Percentiles rank a stretch among this genome's conserved stretches.
Conservation (phyloP, 768 basidiomycete genomes). For the Tylopilus subfusipes region DNA sequence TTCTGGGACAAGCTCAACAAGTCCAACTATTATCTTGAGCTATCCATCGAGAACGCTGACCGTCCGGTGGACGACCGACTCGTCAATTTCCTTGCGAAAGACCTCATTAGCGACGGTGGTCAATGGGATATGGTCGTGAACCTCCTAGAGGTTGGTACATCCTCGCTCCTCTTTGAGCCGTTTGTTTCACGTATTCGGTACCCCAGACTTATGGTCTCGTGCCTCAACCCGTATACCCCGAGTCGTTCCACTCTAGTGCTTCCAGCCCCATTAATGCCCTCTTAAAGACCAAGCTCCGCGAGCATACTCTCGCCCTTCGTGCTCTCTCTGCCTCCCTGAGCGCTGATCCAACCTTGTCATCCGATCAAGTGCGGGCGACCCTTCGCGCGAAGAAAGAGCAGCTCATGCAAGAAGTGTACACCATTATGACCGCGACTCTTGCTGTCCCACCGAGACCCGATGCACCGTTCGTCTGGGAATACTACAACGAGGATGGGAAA, state of each 20-base stretch:
- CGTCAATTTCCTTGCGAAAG: slow-evolving; percentile 68
- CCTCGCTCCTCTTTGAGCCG: neutral
- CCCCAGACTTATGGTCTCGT: slow-evolving; percentile 76
- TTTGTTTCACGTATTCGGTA: slow-evolving; percentile 29
- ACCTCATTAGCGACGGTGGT: slow-evolving; percentile 87
- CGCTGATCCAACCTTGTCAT: slow-evolving; percentile 40
- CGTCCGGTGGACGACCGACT: slow-evolving; percentile 80
- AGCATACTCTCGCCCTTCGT: slow-evolving; percentile 83
- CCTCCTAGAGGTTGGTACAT: slow-evolving; percentile 48
- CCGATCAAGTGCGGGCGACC: slow-evolving; percentile 45
- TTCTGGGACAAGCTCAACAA: slow-evolving; percentile 98
- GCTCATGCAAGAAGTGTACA: slow-evolving; percentile 80
- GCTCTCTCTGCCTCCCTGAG: slow-evolving; percentile 52
- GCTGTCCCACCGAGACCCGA: slow-evolving; percentile 80
- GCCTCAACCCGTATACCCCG: slow-evolving; percentile 78
- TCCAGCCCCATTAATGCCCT: slow-evolving; percentile 71
- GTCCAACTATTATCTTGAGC: slow-evolving; percentile 83
- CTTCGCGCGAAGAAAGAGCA: slow-evolving; percentile 83
- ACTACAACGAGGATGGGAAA: slow-evolving; percentile 78
- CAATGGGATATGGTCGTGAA: slow-evolving; percentile 93
- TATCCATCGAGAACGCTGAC: slow-evolving; percentile 76
- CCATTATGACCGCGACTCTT: slow-evolving; percentile 77
- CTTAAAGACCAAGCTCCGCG: slow-evolving; percentile 87
- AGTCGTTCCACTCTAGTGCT: slow-evolving; percentile 77
- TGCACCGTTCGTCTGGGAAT: slow-evolving; percentile 81